A percentile compares a stretch with the other conserved stretches of the same genome.
These are phyloP conservation scores for Boletales sp. DNA, from an alignment of 768 basidiomycete species.

Conservation along the genomic window DNA sequence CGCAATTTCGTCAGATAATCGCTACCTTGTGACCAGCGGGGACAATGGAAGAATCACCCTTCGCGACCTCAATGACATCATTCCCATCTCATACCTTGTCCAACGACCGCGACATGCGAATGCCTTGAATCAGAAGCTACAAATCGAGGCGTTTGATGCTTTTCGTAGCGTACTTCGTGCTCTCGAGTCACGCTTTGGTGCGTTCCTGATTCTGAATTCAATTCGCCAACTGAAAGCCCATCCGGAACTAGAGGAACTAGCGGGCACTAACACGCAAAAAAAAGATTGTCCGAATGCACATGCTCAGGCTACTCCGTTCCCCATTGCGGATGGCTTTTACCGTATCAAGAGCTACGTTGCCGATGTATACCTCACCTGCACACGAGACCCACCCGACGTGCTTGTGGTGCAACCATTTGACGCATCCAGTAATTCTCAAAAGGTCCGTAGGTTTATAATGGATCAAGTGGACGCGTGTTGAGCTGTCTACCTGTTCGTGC, in stretches of 20 bases:
- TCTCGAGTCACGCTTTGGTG: background rate
- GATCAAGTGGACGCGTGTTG: background rate
- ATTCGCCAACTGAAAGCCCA: background rate
- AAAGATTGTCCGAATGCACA: background rate
- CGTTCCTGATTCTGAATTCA: background rate
- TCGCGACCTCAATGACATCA: too few species aligned
- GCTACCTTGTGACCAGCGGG: too few species aligned
- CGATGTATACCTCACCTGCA: background rate
- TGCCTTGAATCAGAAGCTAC: background rate
- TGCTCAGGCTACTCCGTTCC: background rate
- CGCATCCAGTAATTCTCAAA: background rate
- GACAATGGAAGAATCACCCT: too few species aligned
- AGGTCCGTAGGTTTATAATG: background rate
- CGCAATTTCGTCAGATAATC: too few species aligned
- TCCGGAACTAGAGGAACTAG: background rate
- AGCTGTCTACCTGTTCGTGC: background rate
- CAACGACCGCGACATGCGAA: background rate
- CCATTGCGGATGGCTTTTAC: background rate
- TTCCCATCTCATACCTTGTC: too few species aligned
- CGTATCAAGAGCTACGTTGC: conserved; percentile 1
- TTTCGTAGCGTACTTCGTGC: background rate
- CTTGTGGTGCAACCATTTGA: background rate
- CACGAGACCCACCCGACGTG: background rate
- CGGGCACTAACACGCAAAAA: background rate
- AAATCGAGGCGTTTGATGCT: background rate